Percentiles rank a stretch among this genome's conserved stretches.
These are phyloP conservation scores for Didymellaceae sp. DNA, from an alignment of 2,329 filamentous ascomycete genomes.

Conservation along the genomic window DNA sequence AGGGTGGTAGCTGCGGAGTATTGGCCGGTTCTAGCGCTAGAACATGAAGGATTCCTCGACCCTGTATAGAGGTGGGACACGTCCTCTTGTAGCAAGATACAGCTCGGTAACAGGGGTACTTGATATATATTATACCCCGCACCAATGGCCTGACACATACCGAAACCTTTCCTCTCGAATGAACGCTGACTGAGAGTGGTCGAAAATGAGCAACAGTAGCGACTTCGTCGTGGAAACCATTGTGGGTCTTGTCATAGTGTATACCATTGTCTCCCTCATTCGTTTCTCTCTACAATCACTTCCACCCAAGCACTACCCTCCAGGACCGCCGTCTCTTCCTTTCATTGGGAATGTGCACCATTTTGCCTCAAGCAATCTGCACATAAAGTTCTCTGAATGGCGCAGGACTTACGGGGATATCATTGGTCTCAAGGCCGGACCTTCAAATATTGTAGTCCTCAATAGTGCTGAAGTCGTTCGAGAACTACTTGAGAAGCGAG, in stretches of 20 bases:
- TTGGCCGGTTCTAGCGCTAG: too few relatives aligned
- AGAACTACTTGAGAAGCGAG: constrained; percentile 61
- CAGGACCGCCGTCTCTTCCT: constrained; percentile 37
- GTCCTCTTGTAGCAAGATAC: too few relatives aligned
- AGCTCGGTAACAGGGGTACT: too few relatives aligned
- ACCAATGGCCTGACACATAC: too few relatives aligned
- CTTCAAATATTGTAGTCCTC: constrained; percentile 48
- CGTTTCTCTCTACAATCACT: constrained; percentile 4
- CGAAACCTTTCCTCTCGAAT: not conserved
- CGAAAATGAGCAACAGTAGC: not conserved
- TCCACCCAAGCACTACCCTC: constrained; percentile 25
- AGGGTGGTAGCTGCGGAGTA: too few relatives aligned
- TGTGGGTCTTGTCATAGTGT: not conserved
- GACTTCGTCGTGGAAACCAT: not conserved
- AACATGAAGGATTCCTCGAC: too few relatives aligned
- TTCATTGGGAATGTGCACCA: constrained; percentile 46
- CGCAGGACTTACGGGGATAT: constrained; percentile 45
- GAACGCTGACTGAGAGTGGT: not conserved
- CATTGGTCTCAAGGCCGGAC: constrained; percentile 41
- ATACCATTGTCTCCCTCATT: not conserved
- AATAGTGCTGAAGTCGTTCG: constrained; percentile 57
- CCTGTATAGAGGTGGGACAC: too few relatives aligned
- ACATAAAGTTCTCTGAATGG: constrained; percentile 41
- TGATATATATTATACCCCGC: too few relatives aligned
- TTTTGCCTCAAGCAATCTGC: constrained; percentile 28